Evolutionary conservation across 768 basidiomycete genomes (phyloP).

Genomic region (Lactarius psammicola): DNA sequence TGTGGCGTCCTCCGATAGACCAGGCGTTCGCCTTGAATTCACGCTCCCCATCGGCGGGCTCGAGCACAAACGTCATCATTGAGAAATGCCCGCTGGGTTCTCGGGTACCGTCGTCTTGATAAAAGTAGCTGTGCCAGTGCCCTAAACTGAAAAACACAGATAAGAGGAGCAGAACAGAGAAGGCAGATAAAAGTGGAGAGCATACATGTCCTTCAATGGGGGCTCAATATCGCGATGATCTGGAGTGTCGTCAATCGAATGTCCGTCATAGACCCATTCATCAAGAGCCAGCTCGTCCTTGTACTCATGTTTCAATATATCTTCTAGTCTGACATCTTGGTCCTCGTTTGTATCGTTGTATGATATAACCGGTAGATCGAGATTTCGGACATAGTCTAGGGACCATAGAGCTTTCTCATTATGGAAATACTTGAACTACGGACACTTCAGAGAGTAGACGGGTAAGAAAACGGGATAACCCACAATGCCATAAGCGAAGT

Average conservation of each 20-base stretch:
- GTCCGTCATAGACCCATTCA: conserved; percentile 20
- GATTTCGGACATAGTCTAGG: neutral
- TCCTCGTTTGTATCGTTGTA: conserved; percentile 17
- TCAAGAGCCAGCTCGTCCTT: conserved; percentile 12
- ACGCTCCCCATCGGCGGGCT: conserved; percentile 15
- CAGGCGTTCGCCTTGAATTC: conserved; percentile 20
- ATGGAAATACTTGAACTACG: too few relatives aligned
- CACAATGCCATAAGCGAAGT: conserved; percentile 30
- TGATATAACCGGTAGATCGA: neutral
- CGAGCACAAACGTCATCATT: conserved; percentile 20
- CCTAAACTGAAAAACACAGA: conserved; percentile 13
- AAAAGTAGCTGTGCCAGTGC: conserved; percentile 24
- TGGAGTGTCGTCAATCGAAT: conserved; percentile 10
- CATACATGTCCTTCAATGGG: conserved; percentile 21
- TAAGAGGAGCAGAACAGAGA: neutral
- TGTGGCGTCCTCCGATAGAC: conserved; percentile 21
- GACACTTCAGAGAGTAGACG: too few relatives aligned
- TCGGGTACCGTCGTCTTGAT: neutral
- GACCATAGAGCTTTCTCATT: too few relatives aligned
- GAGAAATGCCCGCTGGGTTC: neutral
- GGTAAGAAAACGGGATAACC: neutral
- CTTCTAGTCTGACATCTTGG: conserved; percentile 6
- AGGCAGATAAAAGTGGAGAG: neutral
- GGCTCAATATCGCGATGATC: neutral
- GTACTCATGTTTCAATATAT: neutral